Percentiles rank a stretch among this genome's conserved stretches.
Conservation (phyloP, 1,284 basidiomycete genomes). For the Coniferiporia weirii region DNA sequence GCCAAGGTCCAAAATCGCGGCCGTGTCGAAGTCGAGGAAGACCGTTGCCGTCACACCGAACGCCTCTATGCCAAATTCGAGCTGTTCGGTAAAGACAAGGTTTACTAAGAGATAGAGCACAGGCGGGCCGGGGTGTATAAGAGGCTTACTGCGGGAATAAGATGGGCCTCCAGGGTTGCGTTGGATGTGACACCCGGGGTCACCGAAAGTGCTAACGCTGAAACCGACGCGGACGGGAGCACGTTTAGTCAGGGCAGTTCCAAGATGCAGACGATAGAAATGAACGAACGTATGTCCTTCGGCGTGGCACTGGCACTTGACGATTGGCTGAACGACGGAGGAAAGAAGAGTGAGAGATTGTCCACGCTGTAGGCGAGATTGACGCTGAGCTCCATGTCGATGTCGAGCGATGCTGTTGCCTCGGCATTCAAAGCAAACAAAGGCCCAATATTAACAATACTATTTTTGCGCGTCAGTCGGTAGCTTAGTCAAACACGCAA, state of each 20-base stretch:
- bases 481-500: neutral
- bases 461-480: neutral
- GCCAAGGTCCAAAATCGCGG: conserved; percentile 33
- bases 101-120: neutral
- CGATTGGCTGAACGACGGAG: neutral
- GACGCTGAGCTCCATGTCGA: conserved; percentile 11
- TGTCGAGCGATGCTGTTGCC: conserved; percentile 19
- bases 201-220: conserved; percentile 39
- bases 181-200: conserved; percentile 35
- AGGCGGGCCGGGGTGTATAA: neutral
- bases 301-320: conserved; percentile 22
- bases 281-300: conserved; percentile 33
- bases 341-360: conserved; percentile 8
- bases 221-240: conserved; percentile 8
- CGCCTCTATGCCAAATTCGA: conserved; percentile 37
- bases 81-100: conserved; percentile 8
- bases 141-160: conserved; percentile 38
- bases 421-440: conserved; percentile 29
- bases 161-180: conserved; percentile 40
- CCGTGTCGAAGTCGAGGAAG: conserved; percentile 42
- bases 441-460: conserved; percentile 33
- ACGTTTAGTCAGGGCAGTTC: no score
- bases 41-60: conserved; percentile 35
- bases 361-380: conserved; percentile 7
- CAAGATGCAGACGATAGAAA: neutral